These are phyloP conservation scores for Leptodermis oblonga DNA, from an alignment of 257 asterid genomes.

Conservation along the genomic window DNA sequence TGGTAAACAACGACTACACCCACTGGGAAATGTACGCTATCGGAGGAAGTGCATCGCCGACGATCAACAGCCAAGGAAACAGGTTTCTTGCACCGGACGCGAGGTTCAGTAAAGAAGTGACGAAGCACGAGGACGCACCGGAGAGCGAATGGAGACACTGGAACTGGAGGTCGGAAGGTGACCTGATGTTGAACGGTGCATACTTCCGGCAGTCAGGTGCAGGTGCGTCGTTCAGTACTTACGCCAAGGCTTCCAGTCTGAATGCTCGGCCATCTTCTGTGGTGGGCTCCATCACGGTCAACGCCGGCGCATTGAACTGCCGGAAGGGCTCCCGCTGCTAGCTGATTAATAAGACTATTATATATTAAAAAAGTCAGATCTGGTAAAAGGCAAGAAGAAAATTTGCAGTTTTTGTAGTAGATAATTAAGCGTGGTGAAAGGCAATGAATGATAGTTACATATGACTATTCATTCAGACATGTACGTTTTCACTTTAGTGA, in stretches of 20 bases:
- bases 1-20: slow-evolving; percentile 82
- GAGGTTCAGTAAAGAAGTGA: slow-evolving; percentile 57
- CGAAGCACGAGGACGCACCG: slow-evolving; percentile 85
- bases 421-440: not conserved
- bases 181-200: slow-evolving; percentile 80
- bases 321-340: slow-evolving; percentile 60
- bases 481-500: no score
- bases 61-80: slow-evolving; percentile 79
- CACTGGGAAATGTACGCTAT: slow-evolving; percentile 93
- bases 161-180: slow-evolving; percentile 92
- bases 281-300: slow-evolving; percentile 51
- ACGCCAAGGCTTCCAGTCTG: slow-evolving; percentile 74
- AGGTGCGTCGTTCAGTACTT: slow-evolving; percentile 42
- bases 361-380: not conserved
- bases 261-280: slow-evolving; percentile 68
- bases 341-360: no score
- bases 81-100: slow-evolving; percentile 69
- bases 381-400: not conserved
- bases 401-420: not conserved
- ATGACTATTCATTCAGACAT: no score
- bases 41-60: slow-evolving; percentile 88
- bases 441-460: not conserved
- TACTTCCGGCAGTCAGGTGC: slow-evolving; percentile 66
- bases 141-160: slow-evolving; percentile 74
- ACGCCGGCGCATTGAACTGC: slow-evolving; percentile 62